phyloP scores from a whole-genome alignment of 495 filamentous ascomycete species.

The Penicillium paxilli region DNA sequence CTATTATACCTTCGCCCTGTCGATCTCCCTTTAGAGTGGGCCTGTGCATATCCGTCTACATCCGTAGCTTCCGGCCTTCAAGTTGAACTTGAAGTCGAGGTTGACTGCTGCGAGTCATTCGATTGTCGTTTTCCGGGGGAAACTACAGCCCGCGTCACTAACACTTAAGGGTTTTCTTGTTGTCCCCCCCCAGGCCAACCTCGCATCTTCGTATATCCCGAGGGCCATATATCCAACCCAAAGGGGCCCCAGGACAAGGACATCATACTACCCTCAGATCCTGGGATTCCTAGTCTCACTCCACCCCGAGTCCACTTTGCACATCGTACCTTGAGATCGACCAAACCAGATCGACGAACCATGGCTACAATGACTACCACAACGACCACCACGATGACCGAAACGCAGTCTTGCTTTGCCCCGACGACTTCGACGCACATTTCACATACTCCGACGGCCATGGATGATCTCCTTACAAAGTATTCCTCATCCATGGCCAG shows the following conservation, averaged over 20 bases:
- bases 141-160: no score
- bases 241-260: no score
- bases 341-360: constrained; percentile 1
- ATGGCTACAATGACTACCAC: constrained; percentile 20
- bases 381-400: no score
- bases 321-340: constrained; percentile 1
- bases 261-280: no score
- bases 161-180: no score
- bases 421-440: constrained; percentile 31
- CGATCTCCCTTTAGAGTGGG: no score
- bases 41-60: constrained; percentile 14
- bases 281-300: background rate
- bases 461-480: constrained; percentile 40
- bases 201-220: no score
- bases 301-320: background rate
- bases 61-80: constrained; percentile 11
- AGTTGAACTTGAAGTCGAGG: no score
- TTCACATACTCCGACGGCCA: constrained; percentile 32
- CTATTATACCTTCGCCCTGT: background rate
- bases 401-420: constrained; percentile 44
- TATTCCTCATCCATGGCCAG: constrained; percentile 35
- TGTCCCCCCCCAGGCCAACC: no score
- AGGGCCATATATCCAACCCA: no score
- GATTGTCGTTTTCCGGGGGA: no score
- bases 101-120: no score